phyloP scores from a whole-genome alignment of 257 asterid genomes.

The Catharanthus roseus region DNA sequence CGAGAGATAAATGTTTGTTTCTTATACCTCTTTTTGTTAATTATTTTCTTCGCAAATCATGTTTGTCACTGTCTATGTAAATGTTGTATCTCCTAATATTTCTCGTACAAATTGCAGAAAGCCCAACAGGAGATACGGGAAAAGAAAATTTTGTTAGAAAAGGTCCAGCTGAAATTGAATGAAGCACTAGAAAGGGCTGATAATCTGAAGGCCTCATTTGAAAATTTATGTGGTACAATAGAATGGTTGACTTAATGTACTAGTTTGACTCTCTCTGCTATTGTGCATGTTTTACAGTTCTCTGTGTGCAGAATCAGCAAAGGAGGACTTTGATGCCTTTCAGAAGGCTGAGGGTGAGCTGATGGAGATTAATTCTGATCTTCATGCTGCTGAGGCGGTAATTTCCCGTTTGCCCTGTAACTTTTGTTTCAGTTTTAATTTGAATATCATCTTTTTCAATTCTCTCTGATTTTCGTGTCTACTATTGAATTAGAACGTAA shows the following conservation, averaged over 20 bases:
- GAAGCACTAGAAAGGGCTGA: slow-evolving; percentile 53
- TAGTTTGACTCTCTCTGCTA: slow-evolving; percentile 15
- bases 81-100: slow-evolving; percentile 6
- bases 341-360: slow-evolving; percentile 64
- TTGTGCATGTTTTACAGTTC: slow-evolving; percentile 16
- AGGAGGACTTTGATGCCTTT: slow-evolving; percentile 58
- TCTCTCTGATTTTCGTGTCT: slow-evolving; percentile 7
- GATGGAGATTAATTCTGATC: slow-evolving; percentile 43
- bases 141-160: slow-evolving; percentile 40
- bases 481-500: slow-evolving; percentile 46
- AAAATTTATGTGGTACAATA: slow-evolving; percentile 60
- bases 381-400: slow-evolving; percentile 51
- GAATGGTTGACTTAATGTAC: slow-evolving; percentile 14
- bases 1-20: slow-evolving; percentile 64
- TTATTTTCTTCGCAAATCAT: background rate
- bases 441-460: background rate
- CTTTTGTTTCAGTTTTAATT: background rate
- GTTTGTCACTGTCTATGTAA: slow-evolving; percentile 2
- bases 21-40: slow-evolving; percentile 11
- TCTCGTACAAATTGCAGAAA: slow-evolving; percentile 44
- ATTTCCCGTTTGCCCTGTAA: slow-evolving; percentile 6
- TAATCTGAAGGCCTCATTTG: slow-evolving; percentile 40
- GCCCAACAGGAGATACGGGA: slow-evolving; percentile 45
- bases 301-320: slow-evolving; percentile 55
- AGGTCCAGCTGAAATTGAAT: slow-evolving; percentile 41